Conservation (phyloP, 345 rosid genomes). For the sweet orange (Citrus sinensis) region DVS_A1.0 CM039163.1:49961001-49961500, state of each 20-base stretch:
- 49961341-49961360: constrained; percentile 77
- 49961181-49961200: constrained; percentile 60
- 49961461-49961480: constrained; percentile 87
- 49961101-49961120: constrained; percentile 31
- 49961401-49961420: constrained; percentile 83
- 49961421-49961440: constrained; percentile 59
- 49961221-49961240: constrained; percentile 74
- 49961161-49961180: constrained; percentile 62
- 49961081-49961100: constrained; percentile 38
- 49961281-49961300: constrained; percentile 69
- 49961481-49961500: constrained; percentile 47
- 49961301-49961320: constrained; percentile 60
- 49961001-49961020: neutral
- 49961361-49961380: constrained; percentile 83
- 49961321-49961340: constrained; percentile 84
- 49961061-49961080: constrained; percentile 22
- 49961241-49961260: constrained; percentile 68
- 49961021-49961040: neutral
- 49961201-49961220: constrained; percentile 65
- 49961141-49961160: constrained; percentile 82
- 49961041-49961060: constrained; percentile 5
- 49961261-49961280: constrained; percentile 61
- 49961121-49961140: constrained; percentile 61
- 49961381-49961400: constrained; percentile 47
- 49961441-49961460: constrained; percentile 38